Base-by-base conservation (phyloP, 176 grass and related monocot genomes). In the Leersia perrieri region DNA sequence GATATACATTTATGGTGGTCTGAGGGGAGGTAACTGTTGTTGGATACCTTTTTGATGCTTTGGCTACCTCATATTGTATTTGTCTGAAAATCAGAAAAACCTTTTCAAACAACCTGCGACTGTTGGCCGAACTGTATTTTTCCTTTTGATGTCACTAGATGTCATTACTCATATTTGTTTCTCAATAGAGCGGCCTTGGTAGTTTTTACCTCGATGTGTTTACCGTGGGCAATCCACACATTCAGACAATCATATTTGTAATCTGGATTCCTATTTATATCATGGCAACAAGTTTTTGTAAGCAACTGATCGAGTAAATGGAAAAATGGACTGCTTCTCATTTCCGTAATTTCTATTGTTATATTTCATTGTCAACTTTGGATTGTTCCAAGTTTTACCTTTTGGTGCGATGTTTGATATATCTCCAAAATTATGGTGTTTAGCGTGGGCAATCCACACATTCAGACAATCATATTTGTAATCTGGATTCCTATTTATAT, bases 1-100 rank as follows among this genome's bases (percentile, higher is more conserved):
- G 40, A 88, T 99, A 82, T 99, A 95, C 53, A 85, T 95, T 80
- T 74, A 93, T 87, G 96, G 96, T 60, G 96, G 96, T 75, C 87
- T 99, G 27, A 95, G 87, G 70, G 96, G 96, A 93, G 96, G 96
- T 99, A 95, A 83, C 58, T 68, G 39, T 36, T 66, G 23, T 26
- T 70, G 58, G 15, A 76, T 82, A 63, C 29, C 34, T 18, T 44
- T 66, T 67, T 51, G 5, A 31, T 82, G 44, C 30, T 66, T 66
- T 73, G n/a, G 58, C 25, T 76, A 22, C 2, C 66, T 33, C 55
- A 5, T 45, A 60, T 44, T 86, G 34, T 33, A 44, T 66, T 77
- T 33, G 28, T 81, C 41, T 72, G 18, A 53, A 36, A 60, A 60
- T 16, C 11, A 57, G 32, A 53, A 7, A 55, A 63, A 11, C n/a